These are phyloP conservation scores for Fraxinus greggii DNA, from an alignment of 305 asterid genomes.

Conservation along the genomic window DNA sequence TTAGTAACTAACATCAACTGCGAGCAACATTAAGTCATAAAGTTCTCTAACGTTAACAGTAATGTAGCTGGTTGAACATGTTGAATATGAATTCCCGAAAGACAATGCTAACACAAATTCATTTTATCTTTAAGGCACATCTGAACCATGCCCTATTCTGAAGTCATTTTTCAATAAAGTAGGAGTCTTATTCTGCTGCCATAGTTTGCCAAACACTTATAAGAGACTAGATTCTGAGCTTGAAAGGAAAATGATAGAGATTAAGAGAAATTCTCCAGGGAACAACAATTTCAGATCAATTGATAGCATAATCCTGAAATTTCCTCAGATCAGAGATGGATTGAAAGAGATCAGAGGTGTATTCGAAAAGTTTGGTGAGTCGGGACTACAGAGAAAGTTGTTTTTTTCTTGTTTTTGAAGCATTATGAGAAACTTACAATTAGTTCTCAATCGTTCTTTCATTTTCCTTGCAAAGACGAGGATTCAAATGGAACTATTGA, in stretches of 20 bases:
- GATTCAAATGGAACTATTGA: slow-evolving; percentile 45
- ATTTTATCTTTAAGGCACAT: slow-evolving; percentile 25
- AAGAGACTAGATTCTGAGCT: slow-evolving; percentile 38
- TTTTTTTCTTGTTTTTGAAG: background rate
- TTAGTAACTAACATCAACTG: background rate
- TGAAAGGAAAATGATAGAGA: slow-evolving; percentile 43
- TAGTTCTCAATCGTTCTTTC: background rate
- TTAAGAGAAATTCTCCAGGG: slow-evolving; percentile 30
- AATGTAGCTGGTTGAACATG: background rate
- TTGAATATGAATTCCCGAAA: background rate
- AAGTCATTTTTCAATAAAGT: slow-evolving; percentile 32
- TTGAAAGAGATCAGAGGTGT: slow-evolving; percentile 38
- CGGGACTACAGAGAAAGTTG: background rate
- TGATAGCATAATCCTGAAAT: slow-evolving; percentile 46
- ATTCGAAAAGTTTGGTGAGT: slow-evolving; percentile 48
- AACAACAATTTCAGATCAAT: slow-evolving; percentile 40
- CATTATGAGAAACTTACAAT: background rate
- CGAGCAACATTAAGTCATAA: background rate
- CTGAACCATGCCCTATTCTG: slow-evolving; percentile 16
- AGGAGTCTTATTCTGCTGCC: slow-evolving; percentile 33
- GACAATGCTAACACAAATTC: background rate
- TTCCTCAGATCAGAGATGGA: slow-evolving; percentile 50
- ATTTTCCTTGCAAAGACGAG: slow-evolving; percentile 34
- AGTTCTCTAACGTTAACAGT: background rate
- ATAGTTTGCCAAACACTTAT: slow-evolving; percentile 30